Base-by-base conservation (phyloP, 352 stramenopile species). In the Pythium sp. region DNA sequence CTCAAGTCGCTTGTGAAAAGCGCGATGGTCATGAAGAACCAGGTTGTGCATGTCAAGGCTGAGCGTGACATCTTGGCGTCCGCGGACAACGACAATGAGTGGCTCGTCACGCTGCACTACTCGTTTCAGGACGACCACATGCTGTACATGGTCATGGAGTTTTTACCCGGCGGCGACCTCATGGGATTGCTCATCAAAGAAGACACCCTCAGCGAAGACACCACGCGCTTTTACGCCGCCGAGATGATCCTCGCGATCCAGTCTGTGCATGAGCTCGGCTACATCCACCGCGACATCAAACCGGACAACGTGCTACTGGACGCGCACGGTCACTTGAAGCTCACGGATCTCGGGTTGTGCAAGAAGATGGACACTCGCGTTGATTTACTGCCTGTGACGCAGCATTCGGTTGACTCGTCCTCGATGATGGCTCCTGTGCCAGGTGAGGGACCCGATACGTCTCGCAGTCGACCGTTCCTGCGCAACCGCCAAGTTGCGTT, bases 281-380 rank as follows among this genome's bases (percentile, higher is more conserved):
- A 99, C 75, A 99, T 99, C 72, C 97, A 99, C 78, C 87, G 97
- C 34, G 97, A 99, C 72, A 97, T 99, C 75, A 99, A 99, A 79
- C 92, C 92, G 14, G 93, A 98, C 70, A 98, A 98, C 68, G 89
- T 98, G 65, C 81, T 99, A 36, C 84, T 99, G 30, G 97, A 99
- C 79, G 91, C 90, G 9, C 86, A 97, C 51, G 98, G 98, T 34
- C 98, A 99, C 79, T 86, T 99, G 57, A 99, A 99, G 82, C 91
- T 99, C 53, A 99, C 97, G 5, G 98, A 99, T 83, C 80, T 99
- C 28, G 98, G 98, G 51, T 80, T 99, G 0, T 98, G 94, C 77
- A 99, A 99, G 79, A 98, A 98, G 58, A 94, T 99, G 67, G 95
- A 98, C 73, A 90, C 91, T n/a, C 90, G 81, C 32, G 82, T 83